phyloP scores from a whole-genome alignment of 129 eudicot species.

The Escallonia rubra region DNA sequence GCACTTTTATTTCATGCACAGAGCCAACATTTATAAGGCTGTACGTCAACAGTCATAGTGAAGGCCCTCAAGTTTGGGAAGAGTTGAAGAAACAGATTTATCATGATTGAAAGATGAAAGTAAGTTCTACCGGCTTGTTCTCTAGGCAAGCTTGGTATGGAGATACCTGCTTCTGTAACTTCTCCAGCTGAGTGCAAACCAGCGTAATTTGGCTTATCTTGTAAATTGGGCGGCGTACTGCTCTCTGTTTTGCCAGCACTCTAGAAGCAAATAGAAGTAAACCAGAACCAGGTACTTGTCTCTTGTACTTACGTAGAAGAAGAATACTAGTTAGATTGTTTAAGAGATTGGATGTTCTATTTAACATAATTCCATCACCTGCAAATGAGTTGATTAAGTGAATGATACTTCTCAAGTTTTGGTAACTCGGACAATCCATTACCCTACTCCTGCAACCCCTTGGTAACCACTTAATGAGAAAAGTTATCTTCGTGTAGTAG shows the following conservation, averaged over 20 bases:
- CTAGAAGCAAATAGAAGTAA: neutral
- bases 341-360: no score
- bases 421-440: no score
- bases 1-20: constrained; percentile 51
- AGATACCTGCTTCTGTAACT: neutral
- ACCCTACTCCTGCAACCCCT: no score
- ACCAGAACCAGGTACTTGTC: neutral
- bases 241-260: neutral
- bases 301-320: no score
- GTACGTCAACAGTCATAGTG: constrained; percentile 53
- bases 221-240: neutral
- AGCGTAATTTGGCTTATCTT: neutral
- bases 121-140: neutral
- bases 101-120: constrained; percentile 14
- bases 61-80: constrained; percentile 59
- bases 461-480: no score
- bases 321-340: no score
- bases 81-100: constrained; percentile 40
- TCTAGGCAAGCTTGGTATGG: neutral
- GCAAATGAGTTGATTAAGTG: no score
- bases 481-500: no score
- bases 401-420: no score
- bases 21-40: constrained; percentile 39
- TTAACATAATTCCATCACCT: no score
- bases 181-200: neutral